A percentile compares a stretch with the other conserved stretches of the same genome.
phyloP scores from a whole-genome alignment of 2,329 filamentous ascomycete species.

The Penicillium digitatum region DNA sequence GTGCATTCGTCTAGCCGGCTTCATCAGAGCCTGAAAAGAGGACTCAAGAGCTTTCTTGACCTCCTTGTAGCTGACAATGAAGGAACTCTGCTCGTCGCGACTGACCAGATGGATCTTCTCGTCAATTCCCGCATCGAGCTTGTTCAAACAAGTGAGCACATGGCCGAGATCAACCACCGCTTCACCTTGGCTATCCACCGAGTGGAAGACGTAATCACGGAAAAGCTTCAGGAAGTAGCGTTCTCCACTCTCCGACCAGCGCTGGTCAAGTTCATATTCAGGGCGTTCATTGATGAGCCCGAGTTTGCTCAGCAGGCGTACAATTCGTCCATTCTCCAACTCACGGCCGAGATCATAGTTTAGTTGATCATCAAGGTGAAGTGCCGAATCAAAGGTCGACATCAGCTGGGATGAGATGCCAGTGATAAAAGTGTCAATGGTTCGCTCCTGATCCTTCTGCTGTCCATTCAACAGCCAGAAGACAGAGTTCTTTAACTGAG shows the following conservation, averaged over 20 bases:
- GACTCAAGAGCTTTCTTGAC: slow-evolving; percentile 64
- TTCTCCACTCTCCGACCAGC: slow-evolving; percentile 90
- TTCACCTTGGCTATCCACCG: slow-evolving; percentile 79
- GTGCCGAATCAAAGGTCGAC: slow-evolving; percentile 68
- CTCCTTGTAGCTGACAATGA: slow-evolving; percentile 87
- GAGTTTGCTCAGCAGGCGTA: slow-evolving; percentile 77
- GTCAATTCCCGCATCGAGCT: slow-evolving; percentile 82
- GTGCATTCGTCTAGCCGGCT: slow-evolving; percentile 39
- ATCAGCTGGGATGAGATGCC: slow-evolving; percentile 76
- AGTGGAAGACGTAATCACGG: slow-evolving; percentile 95
- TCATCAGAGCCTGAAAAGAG: slow-evolving; percentile 57
- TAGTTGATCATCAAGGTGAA: slow-evolving; percentile 75
- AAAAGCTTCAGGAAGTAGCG: slow-evolving; percentile 92
- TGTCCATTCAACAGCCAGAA: slow-evolving; percentile 73
- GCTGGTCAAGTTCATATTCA: slow-evolving; percentile 70
- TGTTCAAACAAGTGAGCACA: slow-evolving; percentile 81
- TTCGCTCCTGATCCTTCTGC: slow-evolving; percentile 59
- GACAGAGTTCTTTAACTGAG: slow-evolving; percentile 73
- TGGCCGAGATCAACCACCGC: slow-evolving; percentile 84
- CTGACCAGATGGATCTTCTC: slow-evolving; percentile 83
- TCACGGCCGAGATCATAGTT: slow-evolving; percentile 70
- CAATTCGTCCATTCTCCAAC: slow-evolving; percentile 82
- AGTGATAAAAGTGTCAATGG: slow-evolving; percentile 71
- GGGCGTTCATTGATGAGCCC: slow-evolving; percentile 85
- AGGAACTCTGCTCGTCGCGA: slow-evolving; percentile 82